Base-by-base conservation (phyloP, 768 basidiomycete species). In the Kondoa subrosea region DNA sequence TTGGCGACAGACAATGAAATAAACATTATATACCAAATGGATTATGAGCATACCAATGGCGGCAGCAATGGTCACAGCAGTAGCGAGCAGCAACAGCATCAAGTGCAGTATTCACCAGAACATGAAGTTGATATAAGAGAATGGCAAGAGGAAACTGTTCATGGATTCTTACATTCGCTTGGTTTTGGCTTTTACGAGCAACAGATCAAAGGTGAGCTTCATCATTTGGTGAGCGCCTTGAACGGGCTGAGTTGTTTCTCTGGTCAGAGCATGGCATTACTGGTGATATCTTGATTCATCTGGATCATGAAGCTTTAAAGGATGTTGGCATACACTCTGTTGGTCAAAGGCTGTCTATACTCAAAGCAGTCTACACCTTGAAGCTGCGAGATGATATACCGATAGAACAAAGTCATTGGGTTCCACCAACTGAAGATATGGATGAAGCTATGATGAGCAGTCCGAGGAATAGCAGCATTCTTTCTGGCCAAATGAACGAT, bases 301-400 rank as follows among this genome's bases (percentile, higher is more conserved):
- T 96, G 61, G 87, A 91, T 76, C 81, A 85, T n/a, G 88, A 91
- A 27, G 78, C 83, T 1, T 83, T 99, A 71, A 89, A 88, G 77
- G 85, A 87, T 57, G 80, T 96, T 67, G 95, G 95, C 4, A 83
- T 99, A 57, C 75, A 83, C n/a, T 89, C 87, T 34, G 83, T 97
- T 71, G 69, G 95, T 26, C 92, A 96, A 77, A 82, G 95, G 66
- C 79, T 99, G 34, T 81, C 88, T 57, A 90, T 97, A 71, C 85
- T 97, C 76, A 92, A 91, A 77, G 86, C 87, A 61, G 85, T 96
- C 67, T 97, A 95, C 79, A 84, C 84, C 65, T 80, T 89, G 73
- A 99, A 99, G 80, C 78, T 91, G 64, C 84, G 84, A 1, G 83
- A 92, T 74, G 85, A 85, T 70, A 80, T 99, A 64, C 84, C 87